Evolutionary conservation across 2,329 filamentous ascomycete genomes (phyloP).

Genomic region (Microcyclospora tardicrescens): DNA sequence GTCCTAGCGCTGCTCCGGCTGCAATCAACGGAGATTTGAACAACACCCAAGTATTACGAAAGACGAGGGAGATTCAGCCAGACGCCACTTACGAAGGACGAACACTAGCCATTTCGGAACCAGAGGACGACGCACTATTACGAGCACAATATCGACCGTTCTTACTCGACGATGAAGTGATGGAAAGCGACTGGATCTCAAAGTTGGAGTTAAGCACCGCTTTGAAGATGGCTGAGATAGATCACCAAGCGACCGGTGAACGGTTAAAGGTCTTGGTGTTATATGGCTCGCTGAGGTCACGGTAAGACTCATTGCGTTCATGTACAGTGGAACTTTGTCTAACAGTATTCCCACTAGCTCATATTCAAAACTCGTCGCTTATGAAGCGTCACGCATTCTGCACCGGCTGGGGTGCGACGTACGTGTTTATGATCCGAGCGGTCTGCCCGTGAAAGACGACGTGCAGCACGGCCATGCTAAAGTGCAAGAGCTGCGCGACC

Average conservation of each 20-base stretch:
- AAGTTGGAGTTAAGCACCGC: constrained; percentile 43
- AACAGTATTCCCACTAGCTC: constrained; percentile 29
- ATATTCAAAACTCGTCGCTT: constrained; percentile 48
- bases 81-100: constrained; percentile 1
- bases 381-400: constrained; percentile 47
- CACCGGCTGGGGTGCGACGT: constrained; percentile 54
- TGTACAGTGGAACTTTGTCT: no score
- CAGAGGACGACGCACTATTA: constrained; percentile 35
- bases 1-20: neutral
- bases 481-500: constrained; percentile 48
- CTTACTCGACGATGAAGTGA: constrained; percentile 29
- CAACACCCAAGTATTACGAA: constrained; percentile 5
- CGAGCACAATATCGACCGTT: constrained; percentile 46
- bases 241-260: constrained; percentile 28
- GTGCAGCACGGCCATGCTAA: constrained; percentile 44
- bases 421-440: constrained; percentile 46
- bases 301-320: constrained; percentile 2
- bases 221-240: constrained; percentile 37
- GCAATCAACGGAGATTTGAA: constrained; percentile 5
- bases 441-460: constrained; percentile 52
- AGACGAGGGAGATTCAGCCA: neutral
- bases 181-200: constrained; percentile 42
- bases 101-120: constrained; percentile 32
- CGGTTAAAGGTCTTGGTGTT: constrained; percentile 47
- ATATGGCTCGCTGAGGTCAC: constrained; percentile 44